phyloP scores from a whole-genome alignment of 139 green algal genomes.

The Tetradesmus lagerheimii region DNA sequence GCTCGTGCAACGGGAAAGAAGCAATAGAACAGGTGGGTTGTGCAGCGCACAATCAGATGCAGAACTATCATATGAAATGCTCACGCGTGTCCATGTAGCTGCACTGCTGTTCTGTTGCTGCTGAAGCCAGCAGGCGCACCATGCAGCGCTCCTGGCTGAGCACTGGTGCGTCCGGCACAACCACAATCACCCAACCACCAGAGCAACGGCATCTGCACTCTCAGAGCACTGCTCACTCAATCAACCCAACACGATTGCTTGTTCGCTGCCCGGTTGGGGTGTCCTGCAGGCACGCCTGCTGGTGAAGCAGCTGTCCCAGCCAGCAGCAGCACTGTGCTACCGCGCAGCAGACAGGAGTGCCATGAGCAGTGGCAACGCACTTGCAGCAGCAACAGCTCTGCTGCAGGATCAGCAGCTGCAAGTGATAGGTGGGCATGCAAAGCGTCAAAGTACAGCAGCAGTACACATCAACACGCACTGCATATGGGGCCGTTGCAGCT shows the following conservation, averaged over 20 bases:
- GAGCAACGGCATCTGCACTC: neutral
- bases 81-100: neutral
- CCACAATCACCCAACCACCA: neutral
- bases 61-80: neutral
- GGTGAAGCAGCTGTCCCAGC: conserved; percentile 28
- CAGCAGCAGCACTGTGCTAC: conserved; percentile 17
- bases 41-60: neutral
- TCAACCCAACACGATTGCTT: too few relatives aligned
- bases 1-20: conserved; percentile 6
- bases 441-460: neutral
- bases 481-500: too few relatives aligned
- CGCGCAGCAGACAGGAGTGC: neutral
- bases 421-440: conserved; percentile 12
- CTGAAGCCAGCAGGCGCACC: neutral
- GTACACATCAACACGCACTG: neutral
- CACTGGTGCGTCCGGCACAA: too few relatives aligned
- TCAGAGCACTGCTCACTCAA: neutral
- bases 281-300: conserved; percentile 33
- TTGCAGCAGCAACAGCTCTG: conserved; percentile 11
- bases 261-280: neutral
- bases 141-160: neutral
- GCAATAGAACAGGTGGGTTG: conserved; percentile 15
- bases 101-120: neutral
- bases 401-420: neutral
- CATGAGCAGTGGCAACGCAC: neutral